These are phyloP conservation scores for Trypanosoma scelopori DNA, from an alignment of 208 protist species.

Conservation along the genomic window DNA sequence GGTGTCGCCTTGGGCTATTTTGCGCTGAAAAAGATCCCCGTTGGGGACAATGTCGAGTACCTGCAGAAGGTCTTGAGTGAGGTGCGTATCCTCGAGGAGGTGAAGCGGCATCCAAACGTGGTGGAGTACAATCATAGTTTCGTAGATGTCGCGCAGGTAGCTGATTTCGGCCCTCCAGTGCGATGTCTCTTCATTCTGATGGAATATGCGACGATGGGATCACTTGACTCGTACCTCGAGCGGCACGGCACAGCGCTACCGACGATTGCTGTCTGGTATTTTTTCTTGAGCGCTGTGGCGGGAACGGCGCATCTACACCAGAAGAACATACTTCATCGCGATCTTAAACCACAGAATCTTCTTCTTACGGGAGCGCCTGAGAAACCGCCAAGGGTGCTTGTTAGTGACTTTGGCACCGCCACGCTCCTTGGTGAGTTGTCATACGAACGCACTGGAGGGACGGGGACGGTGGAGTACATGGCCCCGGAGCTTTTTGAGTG, in stretches of 20 bases:
- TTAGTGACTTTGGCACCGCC: constrained; percentile 88
- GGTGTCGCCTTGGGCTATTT: constrained; percentile 78
- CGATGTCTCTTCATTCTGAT: constrained; percentile 90
- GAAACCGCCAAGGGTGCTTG: constrained; percentile 71
- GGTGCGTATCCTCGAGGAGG: constrained; percentile 84
- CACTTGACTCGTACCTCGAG: constrained; percentile 81
- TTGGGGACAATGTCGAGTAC: constrained; percentile 80
- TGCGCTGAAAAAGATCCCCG: constrained; percentile 91
- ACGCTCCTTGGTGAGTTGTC: constrained; percentile 56
- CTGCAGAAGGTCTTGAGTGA: constrained; percentile 79
- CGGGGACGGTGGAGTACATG: constrained; percentile 90
- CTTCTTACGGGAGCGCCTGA: constrained; percentile 55
- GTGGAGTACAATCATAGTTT: constrained; percentile 92
- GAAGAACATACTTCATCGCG: constrained; percentile 86
- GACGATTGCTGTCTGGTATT: constrained; percentile 88
- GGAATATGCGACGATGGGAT: constrained; percentile 87
- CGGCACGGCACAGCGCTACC: constrained; percentile 65
- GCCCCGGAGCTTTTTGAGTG: constrained; percentile 86
- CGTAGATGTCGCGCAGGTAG: constrained; percentile 78
- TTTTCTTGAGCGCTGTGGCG: constrained; percentile 81
- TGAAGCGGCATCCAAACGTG: constrained; percentile 85
- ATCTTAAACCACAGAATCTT: constrained; percentile 90
- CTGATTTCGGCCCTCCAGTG: constrained; percentile 89
- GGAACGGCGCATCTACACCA: constrained; percentile 79
- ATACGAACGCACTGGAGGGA: constrained; percentile 80